These are phyloP conservation scores for Daedalea quercina DNA, from an alignment of 768 basidiomycete genomes.

Conservation along the genomic window DNA sequence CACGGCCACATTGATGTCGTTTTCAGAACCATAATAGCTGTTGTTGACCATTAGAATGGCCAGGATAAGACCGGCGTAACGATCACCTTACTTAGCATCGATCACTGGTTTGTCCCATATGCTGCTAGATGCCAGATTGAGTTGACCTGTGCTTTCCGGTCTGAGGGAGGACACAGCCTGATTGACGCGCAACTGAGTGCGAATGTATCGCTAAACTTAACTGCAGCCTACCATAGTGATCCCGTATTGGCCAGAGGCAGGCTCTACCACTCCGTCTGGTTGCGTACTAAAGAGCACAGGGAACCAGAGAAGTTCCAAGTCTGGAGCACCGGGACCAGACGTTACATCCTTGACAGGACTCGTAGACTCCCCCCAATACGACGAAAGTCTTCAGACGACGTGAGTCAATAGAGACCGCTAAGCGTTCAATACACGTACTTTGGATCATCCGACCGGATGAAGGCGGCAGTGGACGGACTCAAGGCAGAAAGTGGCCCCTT, in stretches of 20 bases:
- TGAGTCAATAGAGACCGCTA: not conserved
- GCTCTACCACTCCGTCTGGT: not conserved
- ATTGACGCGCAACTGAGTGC: not conserved
- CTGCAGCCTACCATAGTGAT: no score
- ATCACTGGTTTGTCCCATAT: slow-evolving; percentile 34
- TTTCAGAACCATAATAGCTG: slow-evolving; percentile 33
- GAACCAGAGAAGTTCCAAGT: not conserved
- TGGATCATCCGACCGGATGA: slow-evolving; percentile 1
- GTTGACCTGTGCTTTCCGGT: slow-evolving; percentile 31
- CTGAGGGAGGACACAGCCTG: slow-evolving; percentile 17
- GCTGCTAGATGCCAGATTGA: slow-evolving; percentile 29
- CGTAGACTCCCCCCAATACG: not conserved
- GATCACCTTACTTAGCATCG: slow-evolving; percentile 30
- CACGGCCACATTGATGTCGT: slow-evolving; percentile 31
- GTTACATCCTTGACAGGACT: not conserved
- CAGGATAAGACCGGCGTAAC: not conserved
- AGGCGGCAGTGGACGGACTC: not conserved
- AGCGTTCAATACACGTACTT: not conserved
- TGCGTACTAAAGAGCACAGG: not conserved
- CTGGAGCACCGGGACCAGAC: not conserved
- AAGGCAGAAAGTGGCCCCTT: not conserved
- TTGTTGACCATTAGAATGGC: not conserved
- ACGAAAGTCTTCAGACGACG: not conserved
- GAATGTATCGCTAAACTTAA: not conserved
- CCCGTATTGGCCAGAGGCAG: not conserved